Percentiles rank a stretch among this genome's conserved stretches.
phyloP scores from a whole-genome alignment of 305 asterid species.

The Nicotiana rustica region DNA sequence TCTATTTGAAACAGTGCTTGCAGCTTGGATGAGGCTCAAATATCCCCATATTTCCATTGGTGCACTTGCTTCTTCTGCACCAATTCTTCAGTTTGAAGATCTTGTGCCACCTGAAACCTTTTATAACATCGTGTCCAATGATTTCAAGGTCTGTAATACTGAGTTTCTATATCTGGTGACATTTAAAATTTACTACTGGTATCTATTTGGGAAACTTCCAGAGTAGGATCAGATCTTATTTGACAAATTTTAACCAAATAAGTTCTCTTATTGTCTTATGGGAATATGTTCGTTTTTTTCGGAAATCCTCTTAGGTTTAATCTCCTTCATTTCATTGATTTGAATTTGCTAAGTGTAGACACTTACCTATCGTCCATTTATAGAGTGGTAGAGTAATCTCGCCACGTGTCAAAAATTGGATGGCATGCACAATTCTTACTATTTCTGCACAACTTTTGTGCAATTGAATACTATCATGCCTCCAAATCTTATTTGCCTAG shows the following conservation, averaged over 20 bases:
- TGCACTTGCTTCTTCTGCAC: constrained; percentile 91
- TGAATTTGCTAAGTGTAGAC: not conserved
- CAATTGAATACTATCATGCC: not conserved
- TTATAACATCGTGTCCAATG: constrained; percentile 82
- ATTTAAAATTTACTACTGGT: not conserved
- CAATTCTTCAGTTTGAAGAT: constrained; percentile 88
- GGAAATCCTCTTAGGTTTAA: not conserved
- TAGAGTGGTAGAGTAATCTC: too few relatives aligned
- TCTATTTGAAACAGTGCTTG: constrained; percentile 69
- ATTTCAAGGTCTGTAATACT: constrained; percentile 63
- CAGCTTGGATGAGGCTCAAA: constrained; percentile 97
- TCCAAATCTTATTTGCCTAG: constrained; percentile 30
- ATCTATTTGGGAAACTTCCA: not conserved
- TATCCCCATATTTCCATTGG: constrained; percentile 91
- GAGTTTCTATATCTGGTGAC: constrained; percentile 5
- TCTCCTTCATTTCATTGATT: not conserved
- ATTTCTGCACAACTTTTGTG: not conserved
- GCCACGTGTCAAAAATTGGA: too few relatives aligned
- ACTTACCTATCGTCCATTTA: too few relatives aligned
- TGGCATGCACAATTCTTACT: too few relatives aligned
- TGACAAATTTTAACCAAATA: not conserved
- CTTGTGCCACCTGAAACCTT: constrained; percentile 75
- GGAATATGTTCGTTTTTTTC: not conserved
- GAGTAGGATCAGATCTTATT: constrained; percentile 23
- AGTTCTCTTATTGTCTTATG: not conserved